Percentiles rank a stretch among this genome's conserved stretches.
These are phyloP conservation scores for Nicotiana obtusifolia DNA, from an alignment of 257 asterid genomes.

Conservation along the genomic window DNA sequence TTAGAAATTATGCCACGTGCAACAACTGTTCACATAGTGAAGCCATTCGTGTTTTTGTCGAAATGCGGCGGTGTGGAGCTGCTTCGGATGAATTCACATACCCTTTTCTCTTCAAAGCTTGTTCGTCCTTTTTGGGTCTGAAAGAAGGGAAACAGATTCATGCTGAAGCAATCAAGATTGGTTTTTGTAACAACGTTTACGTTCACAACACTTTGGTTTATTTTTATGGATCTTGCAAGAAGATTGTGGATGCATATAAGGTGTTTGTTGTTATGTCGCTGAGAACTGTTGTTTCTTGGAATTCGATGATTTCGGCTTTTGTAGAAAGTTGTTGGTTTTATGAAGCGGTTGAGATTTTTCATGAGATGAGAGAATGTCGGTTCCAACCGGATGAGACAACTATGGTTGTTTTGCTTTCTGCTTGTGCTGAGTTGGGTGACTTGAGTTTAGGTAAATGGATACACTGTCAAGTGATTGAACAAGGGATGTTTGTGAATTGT, in stretches of 20 bases:
- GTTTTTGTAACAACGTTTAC: constrained; percentile 40
- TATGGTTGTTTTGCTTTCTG: constrained; percentile 61
- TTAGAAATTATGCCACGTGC: constrained; percentile 43
- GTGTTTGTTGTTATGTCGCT: constrained; percentile 62
- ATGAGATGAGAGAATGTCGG: constrained; percentile 40
- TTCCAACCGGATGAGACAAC: constrained; percentile 52
- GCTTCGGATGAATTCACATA: constrained; percentile 55
- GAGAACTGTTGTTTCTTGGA: constrained; percentile 66
- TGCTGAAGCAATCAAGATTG: constrained; percentile 57
- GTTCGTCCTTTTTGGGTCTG: constrained; percentile 45
- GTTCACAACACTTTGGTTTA: constrained; percentile 58
- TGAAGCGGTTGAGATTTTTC: constrained; percentile 36
- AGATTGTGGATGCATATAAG: constrained; percentile 34
- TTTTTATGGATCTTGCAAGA: constrained; percentile 54
- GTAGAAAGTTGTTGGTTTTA: constrained; percentile 43
- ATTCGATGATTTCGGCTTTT: constrained; percentile 55
- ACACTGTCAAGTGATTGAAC: constrained; percentile 58
- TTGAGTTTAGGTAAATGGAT: constrained; percentile 62
- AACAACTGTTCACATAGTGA: constrained; percentile 26
- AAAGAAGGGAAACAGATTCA: constrained; percentile 62
- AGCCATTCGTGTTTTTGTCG: constrained; percentile 35
- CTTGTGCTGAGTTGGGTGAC: constrained; percentile 59
- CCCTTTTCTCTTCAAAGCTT: constrained; percentile 59
- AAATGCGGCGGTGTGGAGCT: constrained; percentile 46
- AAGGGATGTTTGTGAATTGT: constrained; percentile 44